Evolutionary conservation across 148 eudicot species (phyloP), one percentile per base, ranked within the genome.

Genomic region (Mesembryanthemum crystallinum): DNA sequence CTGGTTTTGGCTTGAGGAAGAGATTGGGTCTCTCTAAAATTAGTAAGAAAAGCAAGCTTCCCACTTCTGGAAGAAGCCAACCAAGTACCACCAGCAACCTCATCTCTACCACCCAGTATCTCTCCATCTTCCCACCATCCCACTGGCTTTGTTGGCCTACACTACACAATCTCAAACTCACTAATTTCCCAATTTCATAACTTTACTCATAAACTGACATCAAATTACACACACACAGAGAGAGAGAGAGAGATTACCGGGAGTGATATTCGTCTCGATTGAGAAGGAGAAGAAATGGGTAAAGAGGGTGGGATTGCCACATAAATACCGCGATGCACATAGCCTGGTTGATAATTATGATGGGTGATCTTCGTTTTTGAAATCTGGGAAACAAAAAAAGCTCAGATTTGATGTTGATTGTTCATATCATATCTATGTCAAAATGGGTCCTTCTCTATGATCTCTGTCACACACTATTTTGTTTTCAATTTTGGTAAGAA

Each of bases 21-120:
- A 23, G 81, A 42, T 8, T 76, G 67, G 6, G 23, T 69, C 61
- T 91, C 98, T 58, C 97, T 80, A 57, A 91, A 89, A 83, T 94
- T 91, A 10, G 98, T 94, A 25, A 94, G 79, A 75, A 94, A 94
- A 71, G 97, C 88, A 11, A 94, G 7, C 64, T 80, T 89, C 33
- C 97, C 98, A n/a, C 54, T 35, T 83, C 73, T 87, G n/a, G 81
- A 85, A 79, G 79, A 86, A 68, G 91, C 97, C 78, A 94, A 75
- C 98, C 98, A 91, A 1, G 97, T 94, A 28, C 98, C 97, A 68
- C 95, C 92, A 35, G 84, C 98, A 23, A 85, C 67, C 61, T 80
- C 98, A 77, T 94, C 98, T 76, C 84, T 86, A 32, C 98, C 97
- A 42, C 94, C 98, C 59, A 94, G 54, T 67, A 94, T 94, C 30